Evolutionary conservation across 805 yeast genomes (phyloP), one percentile per base, ranked within the genome.

Genomic region (Nakazawaea wyomingensis): DNA sequence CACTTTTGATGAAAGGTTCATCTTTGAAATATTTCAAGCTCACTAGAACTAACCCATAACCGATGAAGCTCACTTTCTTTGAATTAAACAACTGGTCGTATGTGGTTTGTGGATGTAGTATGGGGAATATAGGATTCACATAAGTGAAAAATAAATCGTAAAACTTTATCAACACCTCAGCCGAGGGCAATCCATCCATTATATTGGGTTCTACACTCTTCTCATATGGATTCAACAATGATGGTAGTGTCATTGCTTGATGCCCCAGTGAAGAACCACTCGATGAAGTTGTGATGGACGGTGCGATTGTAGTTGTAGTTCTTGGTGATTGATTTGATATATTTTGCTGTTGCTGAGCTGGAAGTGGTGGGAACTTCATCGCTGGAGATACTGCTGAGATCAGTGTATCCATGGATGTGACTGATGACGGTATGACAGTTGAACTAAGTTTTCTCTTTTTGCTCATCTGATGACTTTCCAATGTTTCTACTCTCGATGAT

Each of bases 1-100:
- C 20, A 11, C 34, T 16, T 6, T 33, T 8, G 17, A 38, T 3
- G 1, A 33, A 30, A 13, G 35, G 14, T 14, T 29, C 24, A 10
- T 30, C 17, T 7, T 39, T 35, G 27, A 48, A 22, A n/a, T 48
- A 53, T 28, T 48, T 47, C 24, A 54, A 37, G 17, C 50, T 42
- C 10, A 52, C 46, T 43, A 54, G 28, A 5, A 51, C 36, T n/a
- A 54, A 43, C 6, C 52, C 53, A 34, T 50, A 52, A 4, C 29
- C 19, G 5, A 35, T 22, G 30, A 18, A 36, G 4, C 9, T 9
- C 28, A 34, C 21, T 11, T 29, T 39, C 18, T 28, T 40, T 16
- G 28, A 21, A 24, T 34, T 26, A 35, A 40, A 41, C 35, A 39
- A 16, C 35, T 27, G 41, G 19, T 37, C 33, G 30, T 35, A 36